These are phyloP conservation scores for Blepharisma stoltei DNA, from an alignment of 73 alveolate genomes.

Conservation along the genomic window DNA sequence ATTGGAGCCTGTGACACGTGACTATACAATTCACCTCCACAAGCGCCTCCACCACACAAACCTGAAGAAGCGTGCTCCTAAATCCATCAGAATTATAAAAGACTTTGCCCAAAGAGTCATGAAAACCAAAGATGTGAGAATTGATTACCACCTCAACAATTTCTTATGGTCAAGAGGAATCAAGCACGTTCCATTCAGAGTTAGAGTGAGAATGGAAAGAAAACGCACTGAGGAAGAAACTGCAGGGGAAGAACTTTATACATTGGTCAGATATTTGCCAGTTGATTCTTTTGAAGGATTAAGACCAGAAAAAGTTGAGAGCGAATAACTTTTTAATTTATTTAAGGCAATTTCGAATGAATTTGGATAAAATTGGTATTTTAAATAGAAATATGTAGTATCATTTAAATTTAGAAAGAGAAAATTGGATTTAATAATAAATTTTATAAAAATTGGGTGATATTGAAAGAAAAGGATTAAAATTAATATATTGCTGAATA, in stretches of 20 bases:
- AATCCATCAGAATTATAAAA: conserved; percentile 84
- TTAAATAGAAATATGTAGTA: too few species aligned
- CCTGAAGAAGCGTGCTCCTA: conserved; percentile 93
- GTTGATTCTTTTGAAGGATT: conserved; percentile 80
- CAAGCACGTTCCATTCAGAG: conserved; percentile 92
- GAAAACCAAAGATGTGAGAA: conserved; percentile 91
- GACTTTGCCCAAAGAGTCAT: conserved; percentile 81
- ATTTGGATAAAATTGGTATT: too few species aligned
- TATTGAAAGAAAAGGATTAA: too few species aligned
- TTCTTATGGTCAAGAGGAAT: conserved; percentile 92
- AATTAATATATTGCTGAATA: too few species aligned
- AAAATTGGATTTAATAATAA: too few species aligned
- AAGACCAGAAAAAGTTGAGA: conserved; percentile 77
- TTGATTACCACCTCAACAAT: conserved; percentile 90
- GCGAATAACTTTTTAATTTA: conserved; percentile 33
- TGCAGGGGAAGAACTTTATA: conserved; percentile 80
- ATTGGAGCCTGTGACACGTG: conserved; percentile 71
- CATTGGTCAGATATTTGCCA: conserved; percentile 86
- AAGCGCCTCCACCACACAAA: conserved; percentile 84
- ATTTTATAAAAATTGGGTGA: too few species aligned
- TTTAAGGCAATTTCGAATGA: too few species aligned
- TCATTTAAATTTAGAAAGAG: too few species aligned
- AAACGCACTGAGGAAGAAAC: conserved; percentile 91
- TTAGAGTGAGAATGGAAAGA: conserved; percentile 83
- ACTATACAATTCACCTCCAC: conserved; percentile 86